A percentile compares a stretch with the other conserved stretches of the same genome.
phyloP scores from a whole-genome alignment of 208 protist genomes.

The Leishmania braziliensis region DNA sequence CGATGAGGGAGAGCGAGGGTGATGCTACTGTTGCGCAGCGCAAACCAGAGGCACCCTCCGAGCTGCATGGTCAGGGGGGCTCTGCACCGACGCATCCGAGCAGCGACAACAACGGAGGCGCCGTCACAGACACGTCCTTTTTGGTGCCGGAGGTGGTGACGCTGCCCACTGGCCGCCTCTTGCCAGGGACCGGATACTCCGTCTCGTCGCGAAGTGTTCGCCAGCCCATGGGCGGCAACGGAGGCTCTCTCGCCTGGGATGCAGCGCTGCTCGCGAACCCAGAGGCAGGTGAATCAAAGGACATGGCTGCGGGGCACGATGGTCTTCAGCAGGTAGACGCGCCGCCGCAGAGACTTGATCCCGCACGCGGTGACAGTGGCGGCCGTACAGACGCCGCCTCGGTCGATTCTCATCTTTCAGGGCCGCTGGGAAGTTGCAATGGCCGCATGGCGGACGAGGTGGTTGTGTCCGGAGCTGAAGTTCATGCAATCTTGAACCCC shows the following conservation, averaged over 20 bases:
- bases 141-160: not conserved
- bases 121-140: not conserved
- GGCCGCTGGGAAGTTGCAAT: not conserved
- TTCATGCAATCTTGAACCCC: not conserved
- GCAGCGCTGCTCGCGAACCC: not conserved
- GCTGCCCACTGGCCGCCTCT: not conserved
- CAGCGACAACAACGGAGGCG: not conserved
- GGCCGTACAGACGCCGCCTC: not conserved
- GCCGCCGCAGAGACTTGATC: not conserved
- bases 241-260: constrained; percentile 1
- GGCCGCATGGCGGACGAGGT: constrained; percentile 8
- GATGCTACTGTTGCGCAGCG: not conserved
- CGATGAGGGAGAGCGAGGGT: not conserved
- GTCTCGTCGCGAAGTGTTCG: constrained; percentile 4
- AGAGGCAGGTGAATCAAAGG: not conserved
- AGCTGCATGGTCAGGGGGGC: not conserved
- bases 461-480: not conserved
- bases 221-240: not conserved
- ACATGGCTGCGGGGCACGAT: not conserved
- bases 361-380: not conserved
- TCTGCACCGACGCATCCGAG: not conserved
- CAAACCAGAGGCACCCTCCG: not conserved
- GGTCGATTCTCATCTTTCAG: not conserved
- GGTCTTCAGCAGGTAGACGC: not conserved
- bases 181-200: constrained; percentile 11